Evolutionary conservation across 306 rosid species (phyloP).

Genomic region (Carpinus fangiana): DNA sequence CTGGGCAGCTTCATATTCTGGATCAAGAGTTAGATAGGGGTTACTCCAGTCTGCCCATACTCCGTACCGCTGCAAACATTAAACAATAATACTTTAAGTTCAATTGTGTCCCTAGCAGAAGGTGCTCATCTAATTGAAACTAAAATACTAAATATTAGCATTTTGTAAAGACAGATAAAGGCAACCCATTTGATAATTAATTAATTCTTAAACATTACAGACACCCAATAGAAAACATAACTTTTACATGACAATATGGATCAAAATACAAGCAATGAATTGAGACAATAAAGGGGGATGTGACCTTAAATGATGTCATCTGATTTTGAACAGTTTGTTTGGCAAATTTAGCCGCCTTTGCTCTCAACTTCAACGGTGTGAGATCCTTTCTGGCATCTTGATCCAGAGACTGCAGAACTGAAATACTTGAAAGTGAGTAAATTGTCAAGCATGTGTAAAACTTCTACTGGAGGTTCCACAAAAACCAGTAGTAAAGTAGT

Average conservation of each 20-base stretch:
- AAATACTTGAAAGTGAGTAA: slow-evolving; percentile 45
- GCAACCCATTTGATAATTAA: background rate
- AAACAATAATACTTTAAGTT: slow-evolving; percentile 37
- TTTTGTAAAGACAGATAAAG: background rate
- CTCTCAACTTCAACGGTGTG: slow-evolving; percentile 84
- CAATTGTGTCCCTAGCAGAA: background rate
- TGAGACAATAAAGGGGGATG: slow-evolving; percentile 19
- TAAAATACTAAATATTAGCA: background rate
- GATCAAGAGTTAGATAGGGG: slow-evolving; percentile 90
- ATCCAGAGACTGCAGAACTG: slow-evolving; percentile 99
- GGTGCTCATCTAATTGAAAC: background rate
- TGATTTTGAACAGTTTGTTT: slow-evolving; percentile 83
- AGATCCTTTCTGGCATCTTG: slow-evolving; percentile 74
- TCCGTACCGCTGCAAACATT: slow-evolving; percentile 88
- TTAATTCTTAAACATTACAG: background rate
- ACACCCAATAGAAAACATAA: background rate
- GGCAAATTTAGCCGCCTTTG: slow-evolving; percentile 96
- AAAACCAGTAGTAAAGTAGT: background rate
- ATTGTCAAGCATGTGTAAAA: slow-evolving; percentile 17
- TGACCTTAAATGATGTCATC: slow-evolving; percentile 95
- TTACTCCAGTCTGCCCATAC: slow-evolving; percentile 99
- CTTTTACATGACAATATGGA: background rate
- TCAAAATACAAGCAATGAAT: slow-evolving; percentile 22
- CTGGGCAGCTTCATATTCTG: slow-evolving; percentile 99
- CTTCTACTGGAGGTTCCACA: slow-evolving; percentile 6